These are phyloP conservation scores for Cladosporium sp. DNA, from an alignment of 2,329 filamentous ascomycete genomes.

Conservation along the genomic window DNA sequence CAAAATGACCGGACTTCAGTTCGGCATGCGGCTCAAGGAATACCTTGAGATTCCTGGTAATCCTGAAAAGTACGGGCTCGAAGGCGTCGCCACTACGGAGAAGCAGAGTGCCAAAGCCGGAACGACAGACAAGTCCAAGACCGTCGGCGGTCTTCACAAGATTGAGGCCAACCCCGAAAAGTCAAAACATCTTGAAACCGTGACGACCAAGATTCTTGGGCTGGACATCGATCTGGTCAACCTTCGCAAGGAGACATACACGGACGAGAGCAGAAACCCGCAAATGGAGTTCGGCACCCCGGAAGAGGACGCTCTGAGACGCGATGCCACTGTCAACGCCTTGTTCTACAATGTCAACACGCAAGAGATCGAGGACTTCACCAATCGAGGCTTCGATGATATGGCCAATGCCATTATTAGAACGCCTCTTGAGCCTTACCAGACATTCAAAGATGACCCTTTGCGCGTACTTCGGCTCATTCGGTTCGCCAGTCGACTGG, in stretches of 20 bases:
- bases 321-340: slow-evolving; percentile 91
- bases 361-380: slow-evolving; percentile 75
- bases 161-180: slow-evolving; percentile 91
- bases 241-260: slow-evolving; percentile 83
- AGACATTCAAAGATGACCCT: slow-evolving; percentile 93
- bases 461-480: slow-evolving; percentile 80
- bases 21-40: slow-evolving; percentile 62
- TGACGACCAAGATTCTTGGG: slow-evolving; percentile 76
- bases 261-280: slow-evolving; percentile 82
- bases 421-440: slow-evolving; percentile 78
- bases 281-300: slow-evolving; percentile 91
- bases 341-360: slow-evolving; percentile 92
- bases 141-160: slow-evolving; percentile 73
- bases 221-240: slow-evolving; percentile 94
- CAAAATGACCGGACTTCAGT: slow-evolving; percentile 72
- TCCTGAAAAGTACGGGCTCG: slow-evolving; percentile 53
- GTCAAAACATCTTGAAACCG: slow-evolving; percentile 91
- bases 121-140: slow-evolving; percentile 43
- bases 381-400: slow-evolving; percentile 65
- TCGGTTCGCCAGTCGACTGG: slow-evolving; percentile 79
- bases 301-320: slow-evolving; percentile 78
- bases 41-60: slow-evolving; percentile 59
- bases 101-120: slow-evolving; percentile 35
- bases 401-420: slow-evolving; percentile 67
- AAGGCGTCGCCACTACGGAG: slow-evolving; percentile 32